phyloP scores from a whole-genome alignment of 2,329 filamentous ascomycete species.

The Aspergillus sp. region DNA sequence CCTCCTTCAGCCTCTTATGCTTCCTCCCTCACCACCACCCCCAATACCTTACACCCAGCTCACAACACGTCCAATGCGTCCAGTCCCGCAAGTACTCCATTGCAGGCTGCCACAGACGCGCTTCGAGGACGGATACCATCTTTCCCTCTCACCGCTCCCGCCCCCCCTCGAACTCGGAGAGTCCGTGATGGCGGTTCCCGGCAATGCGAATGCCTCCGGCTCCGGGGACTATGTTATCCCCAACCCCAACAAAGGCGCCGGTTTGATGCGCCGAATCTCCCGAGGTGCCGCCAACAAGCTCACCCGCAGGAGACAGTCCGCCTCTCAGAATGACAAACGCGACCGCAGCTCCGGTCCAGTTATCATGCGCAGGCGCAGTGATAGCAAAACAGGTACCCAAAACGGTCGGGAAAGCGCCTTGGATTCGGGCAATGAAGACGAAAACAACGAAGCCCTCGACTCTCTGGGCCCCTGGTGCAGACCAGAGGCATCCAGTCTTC shows the following conservation, averaged over 20 bases:
- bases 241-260: slow-evolving; percentile 52
- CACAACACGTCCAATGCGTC: slow-evolving; percentile 27
- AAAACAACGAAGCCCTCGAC: slow-evolving; percentile 44
- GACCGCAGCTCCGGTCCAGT: slow-evolving; percentile 87
- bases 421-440: slow-evolving; percentile 35
- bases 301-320: slow-evolving; percentile 69
- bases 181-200: slow-evolving; percentile 52
- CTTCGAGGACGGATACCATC: slow-evolving; percentile 24
- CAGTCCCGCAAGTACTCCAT: slow-evolving; percentile 30
- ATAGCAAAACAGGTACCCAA: slow-evolving; percentile 72
- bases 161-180: slow-evolving; percentile 69
- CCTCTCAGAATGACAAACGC: slow-evolving; percentile 68
- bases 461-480: slow-evolving; percentile 37
- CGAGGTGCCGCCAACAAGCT: slow-evolving; percentile 69
- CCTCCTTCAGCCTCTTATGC: slow-evolving; percentile 22
- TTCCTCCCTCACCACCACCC: slow-evolving; percentile 25
- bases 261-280: slow-evolving; percentile 79
- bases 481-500: slow-evolving; percentile 35
- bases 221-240: slow-evolving; percentile 57
- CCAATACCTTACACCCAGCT: slow-evolving; percentile 22
- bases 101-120: slow-evolving; percentile 29
- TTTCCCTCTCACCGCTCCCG: slow-evolving; percentile 32
- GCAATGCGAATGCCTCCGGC: slow-evolving; percentile 41
- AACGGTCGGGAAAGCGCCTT: slow-evolving; percentile 43
- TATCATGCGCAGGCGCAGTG: slow-evolving; percentile 79